Evolutionary conservation across 768 basidiomycete species (phyloP).

Genomic region (Suillus plorans): DNA sequence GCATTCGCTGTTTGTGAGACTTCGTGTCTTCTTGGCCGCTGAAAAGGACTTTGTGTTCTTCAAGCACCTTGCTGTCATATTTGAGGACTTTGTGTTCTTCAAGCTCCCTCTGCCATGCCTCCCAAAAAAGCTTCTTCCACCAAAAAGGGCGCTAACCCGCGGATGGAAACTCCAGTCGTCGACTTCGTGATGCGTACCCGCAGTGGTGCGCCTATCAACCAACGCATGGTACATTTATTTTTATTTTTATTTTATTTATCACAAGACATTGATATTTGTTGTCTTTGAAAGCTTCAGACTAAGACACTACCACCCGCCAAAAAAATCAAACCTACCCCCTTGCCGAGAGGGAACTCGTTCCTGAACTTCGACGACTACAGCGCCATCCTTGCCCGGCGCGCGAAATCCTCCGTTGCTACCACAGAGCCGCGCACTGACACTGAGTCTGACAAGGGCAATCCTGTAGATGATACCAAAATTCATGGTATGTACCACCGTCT

Average conservation of each 20-base stretch:
- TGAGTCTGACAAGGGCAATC: neutral
- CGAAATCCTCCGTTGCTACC: no score
- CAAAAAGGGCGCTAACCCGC: neutral
- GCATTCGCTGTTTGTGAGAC: neutral
- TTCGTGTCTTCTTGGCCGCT: neutral
- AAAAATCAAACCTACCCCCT: neutral
- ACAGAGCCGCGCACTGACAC: no score
- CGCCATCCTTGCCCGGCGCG: no score
- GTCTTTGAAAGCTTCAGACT: no score
- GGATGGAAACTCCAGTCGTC: neutral
- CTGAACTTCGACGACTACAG: no score
- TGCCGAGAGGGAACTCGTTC: no score
- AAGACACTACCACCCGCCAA: neutral
- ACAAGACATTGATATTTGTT: no score
- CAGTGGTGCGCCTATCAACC: neutral
- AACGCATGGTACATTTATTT: no score
- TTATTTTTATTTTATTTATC: no score
- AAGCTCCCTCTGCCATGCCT: neutral
- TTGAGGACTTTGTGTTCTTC: neutral
- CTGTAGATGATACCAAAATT: neutral
- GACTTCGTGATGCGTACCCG: neutral
- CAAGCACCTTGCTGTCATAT: neutral
- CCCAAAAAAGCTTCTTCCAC: neutral
- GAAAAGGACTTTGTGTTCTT: neutral
- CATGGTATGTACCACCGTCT: neutral